Base-by-base conservation (phyloP, 2,329 filamentous ascomycete species). In the Venturia aucupariae region DNA sequence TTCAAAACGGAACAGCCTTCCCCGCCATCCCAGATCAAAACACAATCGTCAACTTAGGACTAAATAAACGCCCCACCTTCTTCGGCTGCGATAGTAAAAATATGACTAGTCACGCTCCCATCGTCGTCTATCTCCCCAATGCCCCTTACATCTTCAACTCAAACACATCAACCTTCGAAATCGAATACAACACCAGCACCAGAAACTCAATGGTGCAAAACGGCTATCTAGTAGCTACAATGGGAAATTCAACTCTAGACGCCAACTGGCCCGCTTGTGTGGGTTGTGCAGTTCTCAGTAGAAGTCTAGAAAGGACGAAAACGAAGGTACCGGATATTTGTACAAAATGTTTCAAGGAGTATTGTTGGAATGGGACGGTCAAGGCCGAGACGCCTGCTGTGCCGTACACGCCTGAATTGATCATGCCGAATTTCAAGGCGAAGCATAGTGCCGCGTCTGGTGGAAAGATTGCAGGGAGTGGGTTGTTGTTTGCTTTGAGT, bases 361-460 rank as follows among this genome's bases (percentile, higher is more conserved):
- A 97, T 78, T 99, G 94, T 82, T 99, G 94, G 94, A 84, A 97
- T 73, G 94, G 94, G n/a, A 90, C 84, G 0, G 65, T 77, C 7
- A 76, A 82, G 51, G 77, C 76, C 0, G 68, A 63, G 24, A 27
- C 55, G 24, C 63, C 63, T 10, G 35, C 30, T 5, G 24, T 22
- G 19, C 19, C 46, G 1, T 63, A 63, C 11, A 13, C 57, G 35
- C 62, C 62, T 1, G 46, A 59, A 17, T n/a, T 55, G 10, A 63
- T 63, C 19, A 1, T 63, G 24, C 59, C 59, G 2, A 60, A 42
- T 42, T 42, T 42, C 22, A 60, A 42, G 59, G 41, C 41, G 22
- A 62, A 62, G 61, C 42, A 51, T 39, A 57, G 62, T 44, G 30
- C 62, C 8, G 62, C 62, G 10, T 1, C 22, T 10, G 48, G 17